phyloP scores from a whole-genome alignment of 2,329 filamentous ascomycete genomes.

The Xylaria sp. region DNA sequence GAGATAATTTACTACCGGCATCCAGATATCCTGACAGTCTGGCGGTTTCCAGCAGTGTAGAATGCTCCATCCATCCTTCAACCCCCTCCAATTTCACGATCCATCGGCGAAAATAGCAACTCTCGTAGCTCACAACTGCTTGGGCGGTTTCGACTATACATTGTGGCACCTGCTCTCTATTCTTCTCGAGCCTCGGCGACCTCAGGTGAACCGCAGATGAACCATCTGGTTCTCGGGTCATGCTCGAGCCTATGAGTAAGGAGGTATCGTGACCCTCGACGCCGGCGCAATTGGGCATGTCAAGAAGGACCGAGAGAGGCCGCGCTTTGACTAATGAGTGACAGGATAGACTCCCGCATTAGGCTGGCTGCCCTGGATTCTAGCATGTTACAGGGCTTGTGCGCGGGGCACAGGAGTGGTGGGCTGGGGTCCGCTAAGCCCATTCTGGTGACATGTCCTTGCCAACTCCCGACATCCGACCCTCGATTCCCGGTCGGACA shows the following conservation, averaged over 20 bases:
- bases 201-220: background rate
- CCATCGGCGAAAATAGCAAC: constrained; percentile 27
- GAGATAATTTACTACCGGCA: background rate
- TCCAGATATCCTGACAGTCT: background rate
- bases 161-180: background rate
- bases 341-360: constrained; percentile 27
- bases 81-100: constrained; percentile 24
- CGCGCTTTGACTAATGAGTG: constrained; percentile 31
- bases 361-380: constrained; percentile 28
- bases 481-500: background rate
- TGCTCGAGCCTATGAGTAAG: constrained; percentile 4
- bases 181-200: background rate
- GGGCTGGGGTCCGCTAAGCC: constrained; percentile 11
- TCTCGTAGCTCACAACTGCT: background rate
- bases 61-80: constrained; percentile 27
- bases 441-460: constrained; percentile 23
- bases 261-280: constrained; percentile 31
- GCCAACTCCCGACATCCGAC: constrained; percentile 26
- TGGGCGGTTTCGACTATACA: constrained; percentile 13
- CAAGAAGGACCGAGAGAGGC: constrained; percentile 36
- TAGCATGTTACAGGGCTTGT: constrained; percentile 13
- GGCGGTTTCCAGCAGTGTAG: background rate
- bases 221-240: background rate
- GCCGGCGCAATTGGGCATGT: constrained; percentile 32
- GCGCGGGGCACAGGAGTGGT: constrained; percentile 28